A percentile compares a stretch with the other conserved stretches of the same genome.
Evolutionary conservation across 2,329 filamentous ascomycete species (phyloP).

Genomic region (Ophiostoma sp.): DNA sequence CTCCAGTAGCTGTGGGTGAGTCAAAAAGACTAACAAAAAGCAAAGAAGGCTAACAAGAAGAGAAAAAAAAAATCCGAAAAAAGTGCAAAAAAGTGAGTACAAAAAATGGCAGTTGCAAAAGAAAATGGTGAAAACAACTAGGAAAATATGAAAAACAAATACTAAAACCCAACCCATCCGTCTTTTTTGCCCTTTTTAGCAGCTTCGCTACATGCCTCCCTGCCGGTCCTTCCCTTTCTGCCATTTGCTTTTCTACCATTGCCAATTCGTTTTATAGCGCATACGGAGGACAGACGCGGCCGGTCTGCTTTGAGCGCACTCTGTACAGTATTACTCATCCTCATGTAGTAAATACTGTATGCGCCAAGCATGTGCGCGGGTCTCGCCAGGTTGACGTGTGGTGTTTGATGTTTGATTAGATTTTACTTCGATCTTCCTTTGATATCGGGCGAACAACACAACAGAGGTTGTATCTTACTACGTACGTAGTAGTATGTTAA

Average conservation of each 20-base stretch:
- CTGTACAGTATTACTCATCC: neutral
- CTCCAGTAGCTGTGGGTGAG: neutral
- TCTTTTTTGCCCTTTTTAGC: slow-evolving; percentile 20
- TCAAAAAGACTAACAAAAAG: slow-evolving; percentile 11
- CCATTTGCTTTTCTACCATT: neutral
- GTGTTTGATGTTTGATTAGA: neutral
- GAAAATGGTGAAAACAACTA: neutral
- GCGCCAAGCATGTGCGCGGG: slow-evolving; percentile 8
- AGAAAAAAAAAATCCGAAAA: slow-evolving; percentile 15
- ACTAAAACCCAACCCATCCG: neutral
- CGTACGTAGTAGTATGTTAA: no score
- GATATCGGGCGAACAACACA: no score
- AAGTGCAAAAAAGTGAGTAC: neutral
- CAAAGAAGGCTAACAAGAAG: no score
- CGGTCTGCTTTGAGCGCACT: neutral
- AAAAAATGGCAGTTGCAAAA: neutral
- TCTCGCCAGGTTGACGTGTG: neutral
- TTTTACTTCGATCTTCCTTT: neutral
- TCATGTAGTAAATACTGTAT: neutral
- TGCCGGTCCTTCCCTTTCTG: slow-evolving; percentile 13
- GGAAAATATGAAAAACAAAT: neutral
- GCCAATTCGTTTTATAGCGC: slow-evolving; percentile 13
- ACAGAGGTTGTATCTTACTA: no score
- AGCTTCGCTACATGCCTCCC: slow-evolving; percentile 18
- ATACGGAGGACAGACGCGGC: slow-evolving; percentile 10